Evolutionary conservation across 495 filamentous ascomycete species (phyloP).

Genomic region (Penicillium parvum): DNA sequence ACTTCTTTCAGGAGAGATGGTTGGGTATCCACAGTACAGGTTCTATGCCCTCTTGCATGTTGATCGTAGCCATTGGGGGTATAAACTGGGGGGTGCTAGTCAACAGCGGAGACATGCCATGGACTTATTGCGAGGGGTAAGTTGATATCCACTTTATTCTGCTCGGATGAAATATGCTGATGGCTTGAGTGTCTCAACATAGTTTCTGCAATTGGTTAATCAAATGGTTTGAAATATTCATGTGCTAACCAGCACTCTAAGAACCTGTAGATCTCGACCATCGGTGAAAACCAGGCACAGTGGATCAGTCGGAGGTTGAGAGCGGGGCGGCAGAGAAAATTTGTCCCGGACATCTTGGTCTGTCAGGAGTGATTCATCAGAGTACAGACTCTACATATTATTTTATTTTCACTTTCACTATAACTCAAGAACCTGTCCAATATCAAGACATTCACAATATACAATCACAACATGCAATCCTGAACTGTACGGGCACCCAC

Average conservation of each 20-base stretch:
- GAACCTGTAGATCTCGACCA: conserved; percentile 1
- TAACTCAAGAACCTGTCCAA: too few relatives aligned
- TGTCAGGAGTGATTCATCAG: conserved; percentile 1
- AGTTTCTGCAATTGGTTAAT: too few relatives aligned
- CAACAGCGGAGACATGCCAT: conserved; percentile 18
- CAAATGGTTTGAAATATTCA: too few relatives aligned
- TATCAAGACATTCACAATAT: not conserved
- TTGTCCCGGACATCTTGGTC: conserved; percentile 24
- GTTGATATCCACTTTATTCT: conserved; percentile 15
- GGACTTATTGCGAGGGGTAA: conserved; percentile 13
- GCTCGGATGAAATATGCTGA: too few relatives aligned
- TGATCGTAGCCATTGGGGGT: conserved; percentile 6
- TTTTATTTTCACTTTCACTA: too few relatives aligned
- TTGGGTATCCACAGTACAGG: too few relatives aligned
- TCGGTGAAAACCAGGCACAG: conserved; percentile 24
- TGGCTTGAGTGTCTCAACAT: too few relatives aligned
- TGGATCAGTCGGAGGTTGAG: conserved; percentile 22
- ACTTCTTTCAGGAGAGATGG: too few relatives aligned
- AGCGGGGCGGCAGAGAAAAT: conserved; percentile 33
- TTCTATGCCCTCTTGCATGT: too few relatives aligned
- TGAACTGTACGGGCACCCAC: conserved; percentile 18
- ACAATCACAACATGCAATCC: conserved; percentile 19
- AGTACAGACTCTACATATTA: not conserved
- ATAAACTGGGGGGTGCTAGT: not conserved
- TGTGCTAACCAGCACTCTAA: too few relatives aligned